Evolutionary conservation across 441 rosid genomes (phyloP).

Genomic region (Biscutella laevigata): DNA sequence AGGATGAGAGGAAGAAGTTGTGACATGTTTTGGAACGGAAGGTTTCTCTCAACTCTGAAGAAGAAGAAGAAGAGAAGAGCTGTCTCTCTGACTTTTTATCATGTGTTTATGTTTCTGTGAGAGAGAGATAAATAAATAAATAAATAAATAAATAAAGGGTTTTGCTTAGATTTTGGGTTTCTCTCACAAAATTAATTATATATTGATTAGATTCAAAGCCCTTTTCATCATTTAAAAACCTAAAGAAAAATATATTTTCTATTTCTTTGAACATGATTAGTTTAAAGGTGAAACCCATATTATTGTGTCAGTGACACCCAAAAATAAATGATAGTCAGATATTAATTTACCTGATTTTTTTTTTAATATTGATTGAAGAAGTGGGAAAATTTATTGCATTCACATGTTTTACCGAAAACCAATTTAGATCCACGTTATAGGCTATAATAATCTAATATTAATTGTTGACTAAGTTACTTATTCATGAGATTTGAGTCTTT

Average conservation of each 20-base stretch:
- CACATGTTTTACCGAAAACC: constrained; percentile 21
- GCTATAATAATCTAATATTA: constrained; percentile 10
- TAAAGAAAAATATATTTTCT: no score
- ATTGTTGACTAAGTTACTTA: background rate
- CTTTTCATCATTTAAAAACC: constrained; percentile 24
- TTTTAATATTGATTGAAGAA: background rate
- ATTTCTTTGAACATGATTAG: background rate
- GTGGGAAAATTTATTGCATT: constrained; percentile 15
- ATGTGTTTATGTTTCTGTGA: constrained; percentile 15
- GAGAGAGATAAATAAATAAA: background rate
- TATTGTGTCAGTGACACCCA: background rate
- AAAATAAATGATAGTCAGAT: background rate
- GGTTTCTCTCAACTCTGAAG: constrained; percentile 14
- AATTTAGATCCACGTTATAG: constrained; percentile 22
- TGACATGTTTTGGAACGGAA: constrained; percentile 22
- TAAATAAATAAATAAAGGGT: no score
- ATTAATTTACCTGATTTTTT: background rate
- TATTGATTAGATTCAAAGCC: constrained; percentile 26
- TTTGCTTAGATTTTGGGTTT: constrained; percentile 28
- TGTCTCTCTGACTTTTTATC: constrained; percentile 22
- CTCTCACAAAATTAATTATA: background rate
- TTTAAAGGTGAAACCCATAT: constrained; percentile 2
- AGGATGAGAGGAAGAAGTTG: constrained; percentile 15
- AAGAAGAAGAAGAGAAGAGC: constrained; percentile 7
- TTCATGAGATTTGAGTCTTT: background rate